A percentile compares a stretch with the other conserved stretches of the same genome.
Conservation (phyloP, 2,329 filamentous ascomycete species). For the Ceratocystis cubensis region DNA sequence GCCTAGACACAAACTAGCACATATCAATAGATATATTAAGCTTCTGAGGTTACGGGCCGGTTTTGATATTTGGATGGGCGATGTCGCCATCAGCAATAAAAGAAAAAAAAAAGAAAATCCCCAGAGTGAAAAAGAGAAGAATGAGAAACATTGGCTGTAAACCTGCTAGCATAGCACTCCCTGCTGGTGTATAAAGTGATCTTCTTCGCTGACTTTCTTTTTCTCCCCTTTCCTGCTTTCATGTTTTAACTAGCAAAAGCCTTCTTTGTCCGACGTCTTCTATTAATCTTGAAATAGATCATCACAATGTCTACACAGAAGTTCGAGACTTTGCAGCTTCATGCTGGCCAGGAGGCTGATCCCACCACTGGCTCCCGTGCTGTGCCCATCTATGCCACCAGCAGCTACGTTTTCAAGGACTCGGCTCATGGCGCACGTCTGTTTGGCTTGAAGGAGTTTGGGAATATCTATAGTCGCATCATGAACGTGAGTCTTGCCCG, state of each 20-base stretch:
- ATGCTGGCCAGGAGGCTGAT: constrained; percentile 73
- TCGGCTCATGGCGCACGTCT: constrained; percentile 88
- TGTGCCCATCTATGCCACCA: constrained; percentile 91
- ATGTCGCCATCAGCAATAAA: constrained; percentile 10
- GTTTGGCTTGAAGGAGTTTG: constrained; percentile 91
- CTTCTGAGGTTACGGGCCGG: constrained; percentile 1
- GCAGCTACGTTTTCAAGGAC: constrained; percentile 90
- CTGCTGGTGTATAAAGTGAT: background rate
- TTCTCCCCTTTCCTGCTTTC: background rate
- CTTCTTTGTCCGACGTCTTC: constrained; percentile 20
- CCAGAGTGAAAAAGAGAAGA: background rate
- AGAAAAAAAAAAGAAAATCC: background rate
- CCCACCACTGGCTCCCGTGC: constrained; percentile 73
- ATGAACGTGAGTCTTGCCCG: constrained; percentile 53
- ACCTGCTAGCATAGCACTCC: background rate
- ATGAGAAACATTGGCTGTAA: background rate
- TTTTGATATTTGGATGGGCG: background rate
- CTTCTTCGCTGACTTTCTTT: background rate
- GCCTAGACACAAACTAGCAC: background rate
- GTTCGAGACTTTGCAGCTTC: constrained; percentile 78
- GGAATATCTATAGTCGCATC: constrained; percentile 95
- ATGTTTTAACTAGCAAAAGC: background rate
- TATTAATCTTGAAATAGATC: constrained; percentile 17
- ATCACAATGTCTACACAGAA: constrained; percentile 37
- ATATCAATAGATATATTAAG: background rate